Evolutionary conservation across 495 filamentous ascomycete genomes (phyloP).

Genomic region (Daldinia childiae): DNA sequence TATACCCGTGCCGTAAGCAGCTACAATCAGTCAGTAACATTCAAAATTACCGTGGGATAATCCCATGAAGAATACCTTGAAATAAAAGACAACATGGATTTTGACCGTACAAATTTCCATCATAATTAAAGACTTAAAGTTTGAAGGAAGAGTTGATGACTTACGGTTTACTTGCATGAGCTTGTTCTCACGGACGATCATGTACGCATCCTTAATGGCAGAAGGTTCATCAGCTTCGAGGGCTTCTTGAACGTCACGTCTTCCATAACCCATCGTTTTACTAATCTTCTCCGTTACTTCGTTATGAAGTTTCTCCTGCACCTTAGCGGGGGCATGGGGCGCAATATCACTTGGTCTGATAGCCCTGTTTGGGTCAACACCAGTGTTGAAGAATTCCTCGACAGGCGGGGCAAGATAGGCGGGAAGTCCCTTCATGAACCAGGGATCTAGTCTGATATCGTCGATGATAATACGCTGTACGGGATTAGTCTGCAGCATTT

Average conservation of each 20-base stretch:
- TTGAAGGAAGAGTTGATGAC: constrained; percentile 44
- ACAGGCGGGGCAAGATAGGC: constrained; percentile 87
- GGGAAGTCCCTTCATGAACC: constrained; percentile 89
- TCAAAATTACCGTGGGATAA: not conserved
- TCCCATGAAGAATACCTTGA: not conserved
- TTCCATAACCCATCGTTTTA: constrained; percentile 96
- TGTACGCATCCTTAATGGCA: constrained; percentile 97
- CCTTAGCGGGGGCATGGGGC: constrained; percentile 75
- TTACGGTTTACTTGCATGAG: constrained; percentile 95
- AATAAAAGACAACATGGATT: not conserved
- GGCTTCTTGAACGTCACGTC: constrained; percentile 94
- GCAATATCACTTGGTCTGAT: constrained; percentile 83
- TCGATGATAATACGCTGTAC: constrained; percentile 91
- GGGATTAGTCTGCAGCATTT: constrained; percentile 95
- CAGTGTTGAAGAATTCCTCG: constrained; percentile 91
- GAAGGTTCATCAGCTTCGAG: constrained; percentile 90
- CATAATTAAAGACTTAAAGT: not conserved
- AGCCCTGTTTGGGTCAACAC: constrained; percentile 88
- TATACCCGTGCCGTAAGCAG: constrained; percentile 46
- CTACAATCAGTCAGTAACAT: constrained; percentile 24
- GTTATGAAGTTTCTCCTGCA: constrained; percentile 89
- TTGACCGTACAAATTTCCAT: not conserved
- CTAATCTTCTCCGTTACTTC: constrained; percentile 93
- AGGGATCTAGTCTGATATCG: constrained; percentile 93
- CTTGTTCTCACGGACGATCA: constrained; percentile 97